Evolutionary conservation across 495 filamentous ascomycete genomes (phyloP).

Genomic region (Penicillium turbatum): DNA sequence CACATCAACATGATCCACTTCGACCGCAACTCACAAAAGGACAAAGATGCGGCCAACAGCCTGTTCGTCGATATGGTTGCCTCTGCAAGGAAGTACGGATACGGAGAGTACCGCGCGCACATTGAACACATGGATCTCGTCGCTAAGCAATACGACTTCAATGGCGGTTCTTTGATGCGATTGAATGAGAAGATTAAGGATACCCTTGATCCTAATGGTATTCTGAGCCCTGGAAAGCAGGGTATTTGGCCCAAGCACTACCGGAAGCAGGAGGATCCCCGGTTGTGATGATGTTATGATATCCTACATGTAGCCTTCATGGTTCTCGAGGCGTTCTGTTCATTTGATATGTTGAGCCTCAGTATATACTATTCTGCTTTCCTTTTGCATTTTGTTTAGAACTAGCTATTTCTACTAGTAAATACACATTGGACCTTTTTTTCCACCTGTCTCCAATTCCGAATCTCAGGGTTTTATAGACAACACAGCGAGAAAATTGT

Average conservation of each 20-base stretch:
- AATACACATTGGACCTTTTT: no score
- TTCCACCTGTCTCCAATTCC: no score
- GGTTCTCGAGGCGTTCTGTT: no score
- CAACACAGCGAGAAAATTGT: no score
- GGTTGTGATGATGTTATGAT: not conserved
- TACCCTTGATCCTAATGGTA: slow-evolving; percentile 54
- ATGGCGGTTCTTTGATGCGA: slow-evolving; percentile 48
- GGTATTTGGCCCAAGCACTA: slow-evolving; percentile 56
- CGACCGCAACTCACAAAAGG: slow-evolving; percentile 41
- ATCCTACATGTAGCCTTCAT: no score
- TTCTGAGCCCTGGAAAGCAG: slow-evolving; percentile 52
- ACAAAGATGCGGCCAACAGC: slow-evolving; percentile 34
- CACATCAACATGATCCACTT: slow-evolving; percentile 54
- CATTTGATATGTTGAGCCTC: no score
- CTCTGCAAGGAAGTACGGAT: slow-evolving; percentile 40
- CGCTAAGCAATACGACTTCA: slow-evolving; percentile 51
- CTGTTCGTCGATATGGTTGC: slow-evolving; percentile 43
- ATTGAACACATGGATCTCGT: slow-evolving; percentile 52
- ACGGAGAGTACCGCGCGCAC: slow-evolving; percentile 54
- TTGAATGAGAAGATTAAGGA: slow-evolving; percentile 56
- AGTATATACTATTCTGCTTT: no score
- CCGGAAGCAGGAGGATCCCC: slow-evolving; percentile 9
- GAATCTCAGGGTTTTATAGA: no score
- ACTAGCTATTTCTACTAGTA: no score
- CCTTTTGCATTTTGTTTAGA: no score